A percentile compares a stretch with the other conserved stretches of the same genome.
These are phyloP conservation scores for Cicer chorassanicum DNA, from an alignment of 306 rosid species.

Conservation along the genomic window DNA sequence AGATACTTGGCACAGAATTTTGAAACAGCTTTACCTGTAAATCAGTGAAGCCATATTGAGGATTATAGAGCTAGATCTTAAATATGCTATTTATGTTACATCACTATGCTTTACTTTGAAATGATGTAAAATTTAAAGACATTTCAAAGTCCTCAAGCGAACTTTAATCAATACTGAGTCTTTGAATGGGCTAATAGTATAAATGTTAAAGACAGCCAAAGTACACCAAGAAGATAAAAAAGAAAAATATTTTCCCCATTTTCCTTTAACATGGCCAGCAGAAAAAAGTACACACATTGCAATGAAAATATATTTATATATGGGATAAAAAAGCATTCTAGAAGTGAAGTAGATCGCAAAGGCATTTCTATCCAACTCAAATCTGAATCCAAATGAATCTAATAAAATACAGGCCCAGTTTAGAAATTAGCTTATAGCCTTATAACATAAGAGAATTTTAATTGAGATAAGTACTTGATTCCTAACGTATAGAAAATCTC, in stretches of 20 bases:
- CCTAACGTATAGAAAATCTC: slow-evolving; percentile 1
- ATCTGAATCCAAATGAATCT: slow-evolving; percentile 10
- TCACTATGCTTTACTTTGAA: slow-evolving; percentile 22
- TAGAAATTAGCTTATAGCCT: background rate
- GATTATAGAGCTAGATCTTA: slow-evolving; percentile 27
- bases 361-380: slow-evolving; percentile 20
- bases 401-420: slow-evolving; percentile 10
- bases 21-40: slow-evolving; percentile 93
- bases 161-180: slow-evolving; percentile 31
- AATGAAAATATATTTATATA: too few relatives aligned
- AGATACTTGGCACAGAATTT: slow-evolving; percentile 95
- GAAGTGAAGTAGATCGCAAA: slow-evolving; percentile 23
- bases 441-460: background rate
- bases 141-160: slow-evolving; percentile 13
- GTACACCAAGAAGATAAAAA: background rate
- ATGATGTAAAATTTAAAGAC: background rate
- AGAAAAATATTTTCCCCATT: background rate
- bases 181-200: slow-evolving; percentile 20
- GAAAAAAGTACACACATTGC: slow-evolving; percentile 27
- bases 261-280: slow-evolving; percentile 2
- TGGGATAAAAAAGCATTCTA: background rate
- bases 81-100: slow-evolving; percentile 34
- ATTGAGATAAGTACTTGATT: background rate
- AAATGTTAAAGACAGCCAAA: slow-evolving; percentile 1
- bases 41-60: slow-evolving; percentile 40